Evolutionary conservation across 2,329 filamentous ascomycete genomes (phyloP).

Genomic region (Fusarium continuum): DNA sequence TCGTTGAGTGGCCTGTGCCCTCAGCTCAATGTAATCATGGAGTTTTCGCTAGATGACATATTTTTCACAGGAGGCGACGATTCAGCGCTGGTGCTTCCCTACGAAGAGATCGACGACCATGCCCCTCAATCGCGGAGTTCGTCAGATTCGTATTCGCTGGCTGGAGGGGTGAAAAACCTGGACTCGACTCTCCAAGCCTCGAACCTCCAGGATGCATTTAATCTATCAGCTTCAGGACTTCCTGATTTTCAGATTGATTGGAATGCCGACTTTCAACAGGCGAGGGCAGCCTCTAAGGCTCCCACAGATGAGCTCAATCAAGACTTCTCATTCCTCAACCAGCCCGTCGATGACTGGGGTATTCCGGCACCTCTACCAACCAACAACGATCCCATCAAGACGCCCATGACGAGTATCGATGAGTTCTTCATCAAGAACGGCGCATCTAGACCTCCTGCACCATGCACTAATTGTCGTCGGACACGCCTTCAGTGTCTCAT

Average conservation of each 20-base stretch:
- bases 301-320: neutral
- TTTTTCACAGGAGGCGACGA: conserved; percentile 32
- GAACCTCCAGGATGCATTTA: conserved; percentile 8
- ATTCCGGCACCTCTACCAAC: conserved; percentile 7
- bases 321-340: conserved; percentile 36
- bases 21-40: conserved; percentile 11
- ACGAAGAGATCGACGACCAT: conserved; percentile 19
- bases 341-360: conserved; percentile 19
- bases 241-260: conserved; percentile 27
- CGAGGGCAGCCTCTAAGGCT: conserved; percentile 2
- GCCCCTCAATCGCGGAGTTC: conserved; percentile 24
- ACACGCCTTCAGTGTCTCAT: conserved; percentile 59
- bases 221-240: neutral
- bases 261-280: conserved; percentile 34
- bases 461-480: conserved; percentile 56
- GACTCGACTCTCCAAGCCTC: neutral
- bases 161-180: neutral
- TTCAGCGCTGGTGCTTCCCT: conserved; percentile 28
- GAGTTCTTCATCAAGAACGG: conserved; percentile 54
- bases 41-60: conserved; percentile 39
- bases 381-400: neutral
- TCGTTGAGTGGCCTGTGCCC: neutral
- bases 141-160: conserved; percentile 17
- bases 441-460: conserved; percentile 52
- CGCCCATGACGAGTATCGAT: conserved; percentile 44